Evolutionary conservation across 2,329 filamentous ascomycete genomes (phyloP), one percentile per base, ranked within the genome.

Genomic region (Berkeleyomyces rouxiae): DNA sequence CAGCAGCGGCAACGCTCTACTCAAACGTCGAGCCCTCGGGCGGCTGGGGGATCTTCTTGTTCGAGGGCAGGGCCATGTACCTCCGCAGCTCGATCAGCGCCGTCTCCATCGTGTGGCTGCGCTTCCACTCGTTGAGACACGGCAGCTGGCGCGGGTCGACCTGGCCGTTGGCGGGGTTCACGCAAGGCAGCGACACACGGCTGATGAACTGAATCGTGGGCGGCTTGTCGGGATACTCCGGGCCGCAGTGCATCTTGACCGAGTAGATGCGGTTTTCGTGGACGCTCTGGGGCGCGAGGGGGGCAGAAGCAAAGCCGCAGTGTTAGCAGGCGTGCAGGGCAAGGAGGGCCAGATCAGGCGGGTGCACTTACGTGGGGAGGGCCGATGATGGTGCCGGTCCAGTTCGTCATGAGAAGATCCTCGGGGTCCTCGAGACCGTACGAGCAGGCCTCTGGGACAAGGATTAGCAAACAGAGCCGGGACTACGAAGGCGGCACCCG

Each of bases 191-290:
- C 76, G 97, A 96, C 76, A 99, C 86, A 74, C 90, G 88, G 70
- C 88, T 96, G 69, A 93, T 84, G 75, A 99, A 99, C 70, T 92
- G 85, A 70, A 99, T 88, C 60, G 86, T 84, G 0, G 93, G 93
- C 55, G 93, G 93, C 66, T 82, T 78, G 72, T 96, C 90, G 61
- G 93, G 93, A 74, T 99, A 99, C 64, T 88, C 79, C 58, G 84
- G 80, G 66, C 90, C 91, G 77, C 93, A 99, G 77, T 95, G 87
- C 78, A 99, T 96, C 75, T 92, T 95, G 70, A 99, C 82, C 68
- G 90, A 95, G 80, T 99, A 99, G 77, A 99, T 99, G 70, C 93
- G 88, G 77, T 99, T 99, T 79, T 99, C 93, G 73, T 97, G 92
- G 66, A 86, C 90, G 75, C 90, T 95, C 88, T 93, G 70, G 49